phyloP scores from a whole-genome alignment of 73 alveolate species.

The Urostyla sp. region DNA sequence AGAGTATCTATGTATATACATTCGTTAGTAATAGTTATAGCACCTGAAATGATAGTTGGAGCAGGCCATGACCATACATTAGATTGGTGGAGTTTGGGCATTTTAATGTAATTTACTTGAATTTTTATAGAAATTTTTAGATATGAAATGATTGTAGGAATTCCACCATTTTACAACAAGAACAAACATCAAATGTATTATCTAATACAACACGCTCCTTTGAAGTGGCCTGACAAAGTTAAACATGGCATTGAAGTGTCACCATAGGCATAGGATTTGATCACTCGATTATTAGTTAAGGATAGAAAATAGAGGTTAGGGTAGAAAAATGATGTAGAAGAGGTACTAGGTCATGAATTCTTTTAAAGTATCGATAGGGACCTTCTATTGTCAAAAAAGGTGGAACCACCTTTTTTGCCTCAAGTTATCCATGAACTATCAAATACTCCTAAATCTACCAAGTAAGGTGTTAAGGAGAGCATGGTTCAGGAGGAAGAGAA shows the following conservation, averaged over 20 bases:
- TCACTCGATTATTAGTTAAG: conserved; percentile 31
- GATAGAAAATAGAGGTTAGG: conserved; percentile 62
- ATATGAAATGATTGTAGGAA: conserved; percentile 51
- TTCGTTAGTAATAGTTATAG: not conserved
- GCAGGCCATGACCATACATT: conserved; percentile 78
- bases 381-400: not conserved
- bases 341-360: conserved; percentile 59
- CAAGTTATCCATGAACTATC: no score
- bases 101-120: conserved; percentile 40
- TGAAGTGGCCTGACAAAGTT: conserved; percentile 41
- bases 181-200: conserved; percentile 46
- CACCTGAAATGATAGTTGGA: conserved; percentile 83
- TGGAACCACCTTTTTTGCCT: conserved; percentile 49
- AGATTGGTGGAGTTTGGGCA: conserved; percentile 88
- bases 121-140: not conserved
- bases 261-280: conserved; percentile 25
- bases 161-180: conserved; percentile 47
- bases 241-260: conserved; percentile 62
- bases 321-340: conserved; percentile 12
- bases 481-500: no score
- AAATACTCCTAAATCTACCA: no score
- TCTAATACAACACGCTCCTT: conserved; percentile 26
- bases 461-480: no score
- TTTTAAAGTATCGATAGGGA: conserved; percentile 25
- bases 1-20: conserved; percentile 46